Base-by-base conservation (phyloP, 352 stramenopile species). In the Phytopythium litorale region DNA sequence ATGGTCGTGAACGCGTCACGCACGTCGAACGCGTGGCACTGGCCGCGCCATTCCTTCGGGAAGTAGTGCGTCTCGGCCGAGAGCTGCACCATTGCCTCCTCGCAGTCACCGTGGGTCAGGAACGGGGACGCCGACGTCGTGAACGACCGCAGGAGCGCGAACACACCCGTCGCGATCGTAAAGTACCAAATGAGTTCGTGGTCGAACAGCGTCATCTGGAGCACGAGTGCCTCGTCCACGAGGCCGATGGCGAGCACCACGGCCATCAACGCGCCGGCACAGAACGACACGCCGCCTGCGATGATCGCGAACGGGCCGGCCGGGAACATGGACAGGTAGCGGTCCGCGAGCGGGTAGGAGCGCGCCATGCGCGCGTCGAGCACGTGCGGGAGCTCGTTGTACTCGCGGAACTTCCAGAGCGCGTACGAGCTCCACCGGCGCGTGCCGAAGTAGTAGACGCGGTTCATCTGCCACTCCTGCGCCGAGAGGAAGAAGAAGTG, bases 331-430 rank as follows among this genome's bases (percentile, higher is more conserved):
- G 90, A 84, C 19, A 99, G 62, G 72, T 99, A 99, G 5, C 86
- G 76, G 40, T 98, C 87, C 2, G 96, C 95, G 2, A 97, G 78
- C 37, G 89, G 72, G 65, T 98, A 98, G 19, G 91, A 98, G 18
- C 92, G 85, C 40, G 80, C 84, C 60, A 99, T 88, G 28, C 97
- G 87, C n/a, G 86, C 79, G 62, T 99, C 95, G 63, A 99, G 96
- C 38, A 96, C 73, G 65, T 99, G 97, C n/a, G 94, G 92, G 1
- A 99, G 73, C 68, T 99, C 98, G 75, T 99, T 99, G 79, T 99
- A 99, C 78, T 99, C 97, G 51, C 97, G 84, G 68, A 99, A 98
- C 33, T 87, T 87, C 89, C 89, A 97, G 21, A 92, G 63, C 40
- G 91, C 87, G 56, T 95, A 86, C 7, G 81, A 76, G 30, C 90